Conservation (phyloP, 2,329 filamentous ascomycete species). For the Fusarium euwallaceae region DNA sequence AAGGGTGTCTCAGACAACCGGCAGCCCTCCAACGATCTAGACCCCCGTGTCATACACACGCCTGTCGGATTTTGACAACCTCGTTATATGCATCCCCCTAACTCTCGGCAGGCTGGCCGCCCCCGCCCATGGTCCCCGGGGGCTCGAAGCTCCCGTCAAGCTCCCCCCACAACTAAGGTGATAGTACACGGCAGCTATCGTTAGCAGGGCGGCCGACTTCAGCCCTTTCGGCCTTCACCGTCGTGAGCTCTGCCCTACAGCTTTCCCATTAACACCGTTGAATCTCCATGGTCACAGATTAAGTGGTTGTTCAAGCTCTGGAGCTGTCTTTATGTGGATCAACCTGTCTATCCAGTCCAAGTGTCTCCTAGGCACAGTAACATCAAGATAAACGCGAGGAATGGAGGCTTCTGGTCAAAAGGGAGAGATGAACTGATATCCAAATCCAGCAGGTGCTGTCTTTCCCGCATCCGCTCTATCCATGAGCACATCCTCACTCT, state of each 20-base stretch:
- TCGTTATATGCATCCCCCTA: not conserved
- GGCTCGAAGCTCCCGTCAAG: not conserved
- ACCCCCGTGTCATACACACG: not conserved
- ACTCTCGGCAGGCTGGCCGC: not conserved
- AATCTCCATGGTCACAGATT: not conserved
- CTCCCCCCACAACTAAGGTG: not conserved
- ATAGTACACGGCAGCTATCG: slow-evolving; percentile 6
- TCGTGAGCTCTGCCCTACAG: not conserved
- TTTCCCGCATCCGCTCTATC: not conserved
- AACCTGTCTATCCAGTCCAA: not conserved
- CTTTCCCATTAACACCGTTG: not conserved
- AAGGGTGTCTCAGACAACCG: slow-evolving; percentile 21
- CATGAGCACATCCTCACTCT: not conserved
- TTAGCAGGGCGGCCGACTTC: slow-evolving; percentile 12
- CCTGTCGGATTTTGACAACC: not conserved
- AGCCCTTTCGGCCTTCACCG: slow-evolving; percentile 7
- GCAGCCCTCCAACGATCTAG: slow-evolving; percentile 4
- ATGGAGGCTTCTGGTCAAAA: not conserved
- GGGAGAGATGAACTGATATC: not conserved
- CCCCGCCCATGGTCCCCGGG: not conserved
- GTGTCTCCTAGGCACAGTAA: not conserved
- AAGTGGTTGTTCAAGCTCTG: not conserved
- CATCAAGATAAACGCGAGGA: not conserved
- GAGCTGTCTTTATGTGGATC: not conserved
- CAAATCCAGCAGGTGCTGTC: not conserved